A percentile compares a stretch with the other conserved stretches of the same genome.
These are phyloP conservation scores for Fusarium citri DNA, from an alignment of 2,329 filamentous ascomycete species.

Conservation along the genomic window DNA sequence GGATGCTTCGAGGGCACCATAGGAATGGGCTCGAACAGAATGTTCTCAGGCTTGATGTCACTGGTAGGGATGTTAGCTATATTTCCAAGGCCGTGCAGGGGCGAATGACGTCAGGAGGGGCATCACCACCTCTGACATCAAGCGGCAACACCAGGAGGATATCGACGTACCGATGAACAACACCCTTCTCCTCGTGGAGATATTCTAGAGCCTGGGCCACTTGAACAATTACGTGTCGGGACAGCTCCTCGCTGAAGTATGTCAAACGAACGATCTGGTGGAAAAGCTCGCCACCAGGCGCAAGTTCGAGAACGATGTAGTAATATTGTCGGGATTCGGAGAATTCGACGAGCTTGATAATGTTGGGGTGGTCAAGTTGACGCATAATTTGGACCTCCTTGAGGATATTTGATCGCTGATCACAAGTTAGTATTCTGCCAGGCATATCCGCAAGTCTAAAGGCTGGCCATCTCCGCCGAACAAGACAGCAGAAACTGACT, in stretches of 20 bases:
- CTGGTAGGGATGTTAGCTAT: constrained; percentile 59
- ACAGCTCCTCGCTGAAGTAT: constrained; percentile 97
- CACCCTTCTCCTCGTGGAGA: constrained; percentile 91
- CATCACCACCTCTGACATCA: constrained; percentile 29
- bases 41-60: constrained; percentile 98
- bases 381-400: constrained; percentile 99
- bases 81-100: constrained; percentile 33
- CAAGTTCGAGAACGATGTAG: constrained; percentile 95
- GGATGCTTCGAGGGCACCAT: constrained; percentile 83
- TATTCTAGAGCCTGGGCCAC: constrained; percentile 96
- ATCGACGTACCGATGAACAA: constrained; percentile 88
- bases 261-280: constrained; percentile 98
- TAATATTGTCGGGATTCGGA: constrained; percentile 95
- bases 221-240: constrained; percentile 92
- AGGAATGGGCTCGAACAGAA: constrained; percentile 89
- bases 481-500: constrained; percentile 39
- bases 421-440: constrained; percentile 46
- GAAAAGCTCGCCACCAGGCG: constrained; percentile 95
- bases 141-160: background rate
- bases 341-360: constrained; percentile 93
- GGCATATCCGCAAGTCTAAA: constrained; percentile 25
- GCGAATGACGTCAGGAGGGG: constrained; percentile 48
- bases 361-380: constrained; percentile 94
- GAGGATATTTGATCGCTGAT: constrained; percentile 93
- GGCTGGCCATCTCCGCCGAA: constrained; percentile 33